Evolutionary conservation across 2,329 filamentous ascomycete genomes (phyloP), one percentile per base, ranked within the genome.

Genomic region (Fusarium decemcellulare): DNA sequence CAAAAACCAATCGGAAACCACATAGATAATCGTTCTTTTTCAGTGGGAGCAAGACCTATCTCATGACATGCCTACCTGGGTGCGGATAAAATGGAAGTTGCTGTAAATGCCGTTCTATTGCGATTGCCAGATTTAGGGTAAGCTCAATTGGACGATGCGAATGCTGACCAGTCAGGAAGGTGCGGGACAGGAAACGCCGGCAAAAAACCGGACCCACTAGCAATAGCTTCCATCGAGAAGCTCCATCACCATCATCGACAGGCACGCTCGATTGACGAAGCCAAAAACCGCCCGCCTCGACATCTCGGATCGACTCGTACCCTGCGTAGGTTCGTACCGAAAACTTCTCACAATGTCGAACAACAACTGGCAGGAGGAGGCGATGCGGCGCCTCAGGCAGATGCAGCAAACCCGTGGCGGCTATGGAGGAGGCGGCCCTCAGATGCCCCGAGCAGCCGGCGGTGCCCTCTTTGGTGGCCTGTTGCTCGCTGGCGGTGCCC

Each of bases 331-430:
- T 32, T 52, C 51, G 34, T 48, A 52, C 54, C 55, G 52, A 54
- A 64, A 60, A 51, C 68, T 5, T 12, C 30, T 18, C 16, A 62
- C 5, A 68, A 81, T 81, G 79, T 79, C 78, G 62, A 73, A 75
- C 65, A 80, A 80, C 68, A 81, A 81, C 74, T 82, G 80, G 80
- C 80, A 81, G 75, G 83, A 87, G 74, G 84, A 87, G 74, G 85
- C 86, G 65, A 80, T 86, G 77, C 82, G 81, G 65, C 83, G 82
- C 71, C 79, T 87, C 61, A 84, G 85, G 71, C 81, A 84, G 74
- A 83, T 85, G 75, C 83, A 83, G 59, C 78, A 81, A 75, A 71
- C 80, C 57, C 78, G 80, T 75, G 80, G 81, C 61, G 80, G 82
- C 64, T 80, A 81, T 60, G 82, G 82, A 65, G 79, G 81, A 52